Evolutionary conservation across 306 rosid genomes (phyloP).

Genomic region (Trifolium fragiferum): DNA sequence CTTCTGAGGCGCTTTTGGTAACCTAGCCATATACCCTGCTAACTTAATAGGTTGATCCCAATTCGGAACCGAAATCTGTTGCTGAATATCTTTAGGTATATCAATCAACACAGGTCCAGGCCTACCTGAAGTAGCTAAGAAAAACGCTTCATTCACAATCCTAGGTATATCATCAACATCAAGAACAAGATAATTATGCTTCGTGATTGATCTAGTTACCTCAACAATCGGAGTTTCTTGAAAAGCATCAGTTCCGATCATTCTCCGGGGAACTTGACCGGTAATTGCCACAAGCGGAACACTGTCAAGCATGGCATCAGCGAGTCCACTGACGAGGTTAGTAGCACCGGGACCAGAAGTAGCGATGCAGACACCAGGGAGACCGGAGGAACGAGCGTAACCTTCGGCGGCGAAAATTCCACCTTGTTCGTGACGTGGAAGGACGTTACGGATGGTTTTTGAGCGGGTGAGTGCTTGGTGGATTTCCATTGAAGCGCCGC

Average conservation of each 20-base stretch:
- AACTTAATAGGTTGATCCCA: constrained; percentile 71
- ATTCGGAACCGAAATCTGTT: constrained; percentile 72
- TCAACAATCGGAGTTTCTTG: constrained; percentile 93
- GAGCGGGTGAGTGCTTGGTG: constrained; percentile 92
- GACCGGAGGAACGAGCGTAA: constrained; percentile 77
- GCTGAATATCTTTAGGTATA: constrained; percentile 85
- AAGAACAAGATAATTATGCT: constrained; percentile 84
- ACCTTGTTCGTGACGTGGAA: constrained; percentile 88
- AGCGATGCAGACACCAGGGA: constrained; percentile 85
- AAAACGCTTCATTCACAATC: constrained; percentile 76
- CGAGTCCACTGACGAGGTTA: constrained; percentile 86
- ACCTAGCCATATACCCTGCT: constrained; percentile 70
- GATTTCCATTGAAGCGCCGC: constrained; percentile 87
- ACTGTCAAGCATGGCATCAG: constrained; percentile 78
- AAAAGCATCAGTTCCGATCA: constrained; percentile 96
- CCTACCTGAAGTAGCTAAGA: constrained; percentile 74
- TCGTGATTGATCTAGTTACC: constrained; percentile 88
- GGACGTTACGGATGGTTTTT: constrained; percentile 62
- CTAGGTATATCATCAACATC: constrained; percentile 87
- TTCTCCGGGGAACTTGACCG: constrained; percentile 81
- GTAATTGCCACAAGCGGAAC: constrained; percentile 79
- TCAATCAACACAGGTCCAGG: constrained; percentile 89
- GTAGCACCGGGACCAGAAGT: constrained; percentile 98
- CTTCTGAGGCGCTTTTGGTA: constrained; percentile 56
- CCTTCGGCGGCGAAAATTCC: constrained; percentile 84